Evolutionary conservation across 345 rosid species (phyloP).

Genomic region (Pseudoturritis turrita): DNA sequence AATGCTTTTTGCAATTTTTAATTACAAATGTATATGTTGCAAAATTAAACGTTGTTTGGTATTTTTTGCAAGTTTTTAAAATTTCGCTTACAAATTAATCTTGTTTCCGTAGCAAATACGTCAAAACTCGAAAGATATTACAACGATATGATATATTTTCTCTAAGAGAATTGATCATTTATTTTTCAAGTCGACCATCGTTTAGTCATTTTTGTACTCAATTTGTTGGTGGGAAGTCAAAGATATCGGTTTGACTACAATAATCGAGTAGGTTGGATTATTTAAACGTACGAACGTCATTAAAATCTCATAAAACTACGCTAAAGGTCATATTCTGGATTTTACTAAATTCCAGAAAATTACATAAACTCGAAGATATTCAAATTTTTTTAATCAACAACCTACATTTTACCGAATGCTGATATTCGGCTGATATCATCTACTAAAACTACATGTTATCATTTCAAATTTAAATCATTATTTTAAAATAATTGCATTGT

Average conservation of each 20-base stretch:
- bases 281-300: neutral
- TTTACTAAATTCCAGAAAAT: neutral
- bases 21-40: neutral
- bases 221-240: constrained; percentile 14
- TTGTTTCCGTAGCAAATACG: neutral
- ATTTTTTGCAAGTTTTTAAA: neutral
- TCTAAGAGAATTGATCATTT: neutral
- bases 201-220: neutral
- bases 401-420: neutral
- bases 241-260: constrained; percentile 18
- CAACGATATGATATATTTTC: neutral
- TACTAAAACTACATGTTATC: too few relatives aligned
- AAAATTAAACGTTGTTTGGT: neutral
- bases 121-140: neutral
- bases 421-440: too few relatives aligned
- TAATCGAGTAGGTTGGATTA: neutral
- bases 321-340: too few relatives aligned
- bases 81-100: neutral
- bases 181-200: neutral
- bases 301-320: neutral
- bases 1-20: neutral
- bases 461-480: neutral
- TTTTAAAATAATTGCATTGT: neutral
- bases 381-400: neutral
- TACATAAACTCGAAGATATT: neutral